Evolutionary conservation across 2,329 filamentous ascomycete genomes (phyloP).

Genomic region (Gaeumannomyces sp.): DNA sequence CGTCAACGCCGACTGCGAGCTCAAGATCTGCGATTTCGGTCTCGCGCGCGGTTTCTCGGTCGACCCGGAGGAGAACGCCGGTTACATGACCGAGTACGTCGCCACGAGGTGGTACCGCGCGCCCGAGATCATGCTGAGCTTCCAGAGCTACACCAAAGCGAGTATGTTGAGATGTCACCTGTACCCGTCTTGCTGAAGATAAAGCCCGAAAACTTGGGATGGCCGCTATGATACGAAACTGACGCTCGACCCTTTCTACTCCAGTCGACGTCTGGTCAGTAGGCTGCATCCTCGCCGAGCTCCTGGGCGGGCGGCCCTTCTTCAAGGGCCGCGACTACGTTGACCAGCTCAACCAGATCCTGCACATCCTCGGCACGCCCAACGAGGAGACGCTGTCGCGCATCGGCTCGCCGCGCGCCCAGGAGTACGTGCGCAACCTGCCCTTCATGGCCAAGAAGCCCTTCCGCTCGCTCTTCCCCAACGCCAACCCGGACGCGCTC

Average conservation of each 20-base stretch:
- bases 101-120: constrained; percentile 93
- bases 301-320: constrained; percentile 92
- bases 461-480: constrained; percentile 83
- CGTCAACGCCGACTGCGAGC: constrained; percentile 97
- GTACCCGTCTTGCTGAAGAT: too few relatives aligned
- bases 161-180: constrained; percentile 58
- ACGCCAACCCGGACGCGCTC: constrained; percentile 91
- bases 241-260: constrained; percentile 12
- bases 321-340: constrained; percentile 99
- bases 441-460: constrained; percentile 91
- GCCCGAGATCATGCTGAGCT: constrained; percentile 98
- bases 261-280: constrained; percentile 99
- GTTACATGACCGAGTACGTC: constrained; percentile 99
- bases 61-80: constrained; percentile 95
- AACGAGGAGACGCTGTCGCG: constrained; percentile 90
- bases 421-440: constrained; percentile 96
- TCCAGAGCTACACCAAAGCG: constrained; percentile 99
- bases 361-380: constrained; percentile 94
- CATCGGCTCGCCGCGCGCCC: constrained; percentile 90
- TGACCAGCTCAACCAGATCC: constrained; percentile 98
- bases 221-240: not conserved
- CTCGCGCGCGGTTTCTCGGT: constrained; percentile 93
- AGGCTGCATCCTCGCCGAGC: constrained; percentile 92
- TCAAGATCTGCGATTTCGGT: constrained; percentile 99
- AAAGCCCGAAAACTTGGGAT: too few relatives aligned